Percentiles rank a stretch among this genome's conserved stretches.
Conservation (phyloP, 331 rosid genomes). For the Rhamnella rubrinervis region DNA sequence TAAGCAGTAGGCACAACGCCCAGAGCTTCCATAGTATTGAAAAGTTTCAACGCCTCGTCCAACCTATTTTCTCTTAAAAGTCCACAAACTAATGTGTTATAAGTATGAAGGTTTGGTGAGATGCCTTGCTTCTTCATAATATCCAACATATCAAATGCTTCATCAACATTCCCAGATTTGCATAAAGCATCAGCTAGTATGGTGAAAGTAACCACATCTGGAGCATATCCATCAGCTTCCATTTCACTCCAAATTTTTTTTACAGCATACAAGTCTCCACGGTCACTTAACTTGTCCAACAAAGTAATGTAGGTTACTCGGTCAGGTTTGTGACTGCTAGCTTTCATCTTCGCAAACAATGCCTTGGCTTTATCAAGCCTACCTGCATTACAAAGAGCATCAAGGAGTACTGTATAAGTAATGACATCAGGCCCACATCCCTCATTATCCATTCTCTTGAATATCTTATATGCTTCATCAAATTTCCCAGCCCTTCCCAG, state of each 20-base stretch:
- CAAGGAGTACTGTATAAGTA: constrained; percentile 90
- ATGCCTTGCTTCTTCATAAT: constrained; percentile 63
- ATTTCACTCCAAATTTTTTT: constrained; percentile 75
- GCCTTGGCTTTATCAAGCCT: constrained; percentile 67
- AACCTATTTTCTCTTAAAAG: constrained; percentile 59
- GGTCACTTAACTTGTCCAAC: constrained; percentile 68
- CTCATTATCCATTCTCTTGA: constrained; percentile 81
- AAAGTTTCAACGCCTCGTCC: constrained; percentile 71
- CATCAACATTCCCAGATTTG: constrained; percentile 62
- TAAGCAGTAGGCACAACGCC: constrained; percentile 78
- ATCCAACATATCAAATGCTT: constrained; percentile 65
- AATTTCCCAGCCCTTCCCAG: constrained; percentile 87
- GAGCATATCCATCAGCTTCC: constrained; percentile 84
- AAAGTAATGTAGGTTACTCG: constrained; percentile 76
- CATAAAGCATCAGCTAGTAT: constrained; percentile 71
- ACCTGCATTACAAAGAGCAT: constrained; percentile 82
- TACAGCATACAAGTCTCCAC: constrained; percentile 52
- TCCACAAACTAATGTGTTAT: constrained; percentile 79
- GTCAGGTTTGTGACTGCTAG: constrained; percentile 78
- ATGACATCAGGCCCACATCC: constrained; percentile 90
- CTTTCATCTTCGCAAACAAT: constrained; percentile 65
- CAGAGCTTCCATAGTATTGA: constrained; percentile 59
- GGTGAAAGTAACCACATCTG: constrained; percentile 87
- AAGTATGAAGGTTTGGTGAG: constrained; percentile 84
- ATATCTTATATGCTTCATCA: constrained; percentile 65